Conservation (phyloP, 371 early-diverging fungal genomes). For the Mortierella polycephala region DNA sequence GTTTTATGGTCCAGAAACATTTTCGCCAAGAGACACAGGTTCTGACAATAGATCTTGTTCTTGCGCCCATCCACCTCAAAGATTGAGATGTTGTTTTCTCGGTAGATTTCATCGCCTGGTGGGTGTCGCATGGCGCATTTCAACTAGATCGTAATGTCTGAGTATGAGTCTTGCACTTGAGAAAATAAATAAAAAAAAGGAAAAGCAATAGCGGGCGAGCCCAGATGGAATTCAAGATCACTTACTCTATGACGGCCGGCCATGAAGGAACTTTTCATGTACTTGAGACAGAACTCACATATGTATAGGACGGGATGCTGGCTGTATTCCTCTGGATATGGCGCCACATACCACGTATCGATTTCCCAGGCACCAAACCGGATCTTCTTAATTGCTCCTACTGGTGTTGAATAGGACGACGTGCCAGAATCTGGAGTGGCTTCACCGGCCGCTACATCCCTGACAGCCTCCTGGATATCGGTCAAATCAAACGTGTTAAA, state of each 20-base stretch:
- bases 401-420: constrained; percentile 40
- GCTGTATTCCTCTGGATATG: constrained; percentile 98
- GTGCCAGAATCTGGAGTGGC: constrained; percentile 11
- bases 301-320: constrained; percentile 78
- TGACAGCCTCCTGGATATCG: constrained; percentile 13
- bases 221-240: not conserved
- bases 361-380: constrained; percentile 86
- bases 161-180: too few species aligned
- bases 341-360: constrained; percentile 97
- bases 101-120: constrained; percentile 99
- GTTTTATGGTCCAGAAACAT: constrained; percentile 99
- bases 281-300: constrained; percentile 98
- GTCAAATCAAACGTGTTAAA: not conserved
- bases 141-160: constrained; percentile 13
- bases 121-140: constrained; percentile 92
- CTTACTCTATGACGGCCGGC: constrained; percentile 76
- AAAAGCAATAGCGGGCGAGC: constrained; percentile 3
- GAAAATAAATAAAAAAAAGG: not conserved
- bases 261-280: constrained; percentile 83
- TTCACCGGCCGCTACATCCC: constrained; percentile 1
- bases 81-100: constrained; percentile 86
- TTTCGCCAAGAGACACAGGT: constrained; percentile 97
- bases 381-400: constrained; percentile 73
- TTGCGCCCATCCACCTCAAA: constrained; percentile 97
- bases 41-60: constrained; percentile 97